Evolutionary conservation across 1,284 basidiomycete genomes (phyloP), one percentile per base, ranked within the genome.

Genomic region (Ustilago bromivora): DNA sequence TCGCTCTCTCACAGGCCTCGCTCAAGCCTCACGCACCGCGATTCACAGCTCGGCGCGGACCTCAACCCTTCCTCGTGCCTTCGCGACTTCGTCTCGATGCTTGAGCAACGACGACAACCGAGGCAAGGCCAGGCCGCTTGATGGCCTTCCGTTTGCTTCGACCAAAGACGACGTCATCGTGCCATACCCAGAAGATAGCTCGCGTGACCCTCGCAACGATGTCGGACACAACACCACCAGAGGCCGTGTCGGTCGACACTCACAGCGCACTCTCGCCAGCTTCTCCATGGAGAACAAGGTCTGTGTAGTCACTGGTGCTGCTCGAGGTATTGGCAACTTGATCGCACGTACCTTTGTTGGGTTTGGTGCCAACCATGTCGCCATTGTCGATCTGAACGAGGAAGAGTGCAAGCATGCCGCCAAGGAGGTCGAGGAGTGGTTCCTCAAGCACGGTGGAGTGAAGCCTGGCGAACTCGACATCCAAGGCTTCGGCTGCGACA

Each of bases 241-340:
- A 23, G 79, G 77, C 11, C 67, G 66, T 15, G 79, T 82, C 9
- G 78, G 79, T 5, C 74, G 61, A 15, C 81, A 81, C 58, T 61
- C 61, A 12, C 75, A 78, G 43, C 77, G 81, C 28, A 82, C 80
- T 12, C 78, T 82, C n/a, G 79, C 81, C 34, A 79, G 72, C 59
- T 76, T 82, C 36, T 79, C 77, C 34, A 81, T 82, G 81, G 71
- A 80, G 54, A 76, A 82, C 63, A 87, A 97, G 92, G 94, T 96
- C 56, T 95, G 93, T 87, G 88, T 96, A 78, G 91, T 98, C 63
- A 98, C 96, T n/a, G 96, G 96, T 61, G 96, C 92, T 61, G 96
- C 94, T 17, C 90, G 93, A 81, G 96, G 96, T 13, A 79, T 84
- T 43, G 82, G 82, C 32, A 82, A 84, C 67, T 31, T 82, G 43